Evolutionary conservation across 345 rosid species (phyloP).

Genomic region (Brassica cretica): DNA sequence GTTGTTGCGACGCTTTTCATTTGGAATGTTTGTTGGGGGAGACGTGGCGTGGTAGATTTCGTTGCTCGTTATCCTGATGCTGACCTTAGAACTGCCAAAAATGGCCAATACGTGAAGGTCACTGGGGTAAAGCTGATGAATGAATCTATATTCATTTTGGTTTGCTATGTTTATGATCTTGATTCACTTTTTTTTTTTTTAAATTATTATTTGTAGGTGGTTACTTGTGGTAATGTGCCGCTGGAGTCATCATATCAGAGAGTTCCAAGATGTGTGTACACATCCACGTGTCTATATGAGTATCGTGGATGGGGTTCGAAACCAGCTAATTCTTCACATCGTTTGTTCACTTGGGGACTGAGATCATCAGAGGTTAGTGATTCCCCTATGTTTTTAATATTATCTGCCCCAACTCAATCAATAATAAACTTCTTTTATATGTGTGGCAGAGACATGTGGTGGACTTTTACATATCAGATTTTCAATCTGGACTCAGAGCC

Average conservation of each 20-base stretch:
- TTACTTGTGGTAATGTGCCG: slow-evolving; percentile 94
- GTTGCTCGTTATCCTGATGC: slow-evolving; percentile 88
- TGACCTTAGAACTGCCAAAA: slow-evolving; percentile 93
- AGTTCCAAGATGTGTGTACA: slow-evolving; percentile 82
- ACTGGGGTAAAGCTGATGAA: slow-evolving; percentile 71
- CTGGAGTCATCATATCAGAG: slow-evolving; percentile 92
- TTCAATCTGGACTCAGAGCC: slow-evolving; percentile 96
- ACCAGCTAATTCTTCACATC: slow-evolving; percentile 69
- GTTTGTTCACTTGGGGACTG: slow-evolving; percentile 41
- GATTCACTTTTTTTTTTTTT: slow-evolving; percentile 13
- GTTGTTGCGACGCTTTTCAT: slow-evolving; percentile 71
- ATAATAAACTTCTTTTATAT: slow-evolving; percentile 12
- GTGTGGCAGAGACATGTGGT: slow-evolving; percentile 86
- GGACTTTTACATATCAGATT: slow-evolving; percentile 98
- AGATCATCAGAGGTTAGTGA: slow-evolving; percentile 53
- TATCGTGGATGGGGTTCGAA: slow-evolving; percentile 83
- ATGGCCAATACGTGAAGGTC: slow-evolving; percentile 96
- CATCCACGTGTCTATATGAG: slow-evolving; percentile 80
- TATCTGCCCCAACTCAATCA: slow-evolving; percentile 6
- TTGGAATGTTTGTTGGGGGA: slow-evolving; percentile 89
- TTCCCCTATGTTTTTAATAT: neutral
- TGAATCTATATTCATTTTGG: slow-evolving; percentile 13
- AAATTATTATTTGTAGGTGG: slow-evolving; percentile 56
- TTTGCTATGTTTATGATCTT: slow-evolving; percentile 15
- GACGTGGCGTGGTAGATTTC: slow-evolving; percentile 68